A percentile compares a stretch with the other conserved stretches of the same genome.
phyloP scores from a whole-genome alignment of 208 protist species.

The Crithidia bombi region DNA sequence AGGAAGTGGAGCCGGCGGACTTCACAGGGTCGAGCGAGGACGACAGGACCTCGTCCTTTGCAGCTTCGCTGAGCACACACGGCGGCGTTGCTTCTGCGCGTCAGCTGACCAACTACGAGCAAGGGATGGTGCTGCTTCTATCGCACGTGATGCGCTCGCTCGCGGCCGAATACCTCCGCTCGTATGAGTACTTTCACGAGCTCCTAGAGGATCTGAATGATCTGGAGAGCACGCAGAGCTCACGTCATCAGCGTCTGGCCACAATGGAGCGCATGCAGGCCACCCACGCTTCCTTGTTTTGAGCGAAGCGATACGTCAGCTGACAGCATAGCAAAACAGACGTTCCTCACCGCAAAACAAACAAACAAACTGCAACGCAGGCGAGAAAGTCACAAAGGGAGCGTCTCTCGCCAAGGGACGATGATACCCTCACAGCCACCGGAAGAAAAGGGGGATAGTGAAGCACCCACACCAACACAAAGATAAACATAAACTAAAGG shows the following conservation, averaged over 20 bases:
- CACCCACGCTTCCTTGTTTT: conserved; percentile 61
- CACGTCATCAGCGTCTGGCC: conserved; percentile 52
- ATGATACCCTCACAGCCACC: no score
- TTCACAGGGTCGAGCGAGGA: conserved; percentile 19
- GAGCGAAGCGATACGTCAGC: no score
- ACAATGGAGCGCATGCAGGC: conserved; percentile 70
- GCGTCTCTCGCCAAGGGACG: no score
- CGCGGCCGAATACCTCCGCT: conserved; percentile 49
- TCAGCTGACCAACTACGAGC: conserved; percentile 65
- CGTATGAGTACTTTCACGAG: conserved; percentile 57
- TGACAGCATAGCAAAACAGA: no score
- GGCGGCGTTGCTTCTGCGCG: conserved; percentile 16
- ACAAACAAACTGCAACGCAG: no score
- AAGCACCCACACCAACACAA: no score
- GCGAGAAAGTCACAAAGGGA: no score
- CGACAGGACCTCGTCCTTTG: not conserved
- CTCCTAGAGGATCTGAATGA: conserved; percentile 75
- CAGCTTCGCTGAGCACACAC: conserved; percentile 6
- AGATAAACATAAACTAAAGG: no score
- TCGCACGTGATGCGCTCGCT: conserved; percentile 70
- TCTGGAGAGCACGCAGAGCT: conserved; percentile 58
- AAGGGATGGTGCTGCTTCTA: conserved; percentile 77
- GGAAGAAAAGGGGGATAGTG: no score
- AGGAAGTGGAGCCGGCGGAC: conserved; percentile 6
- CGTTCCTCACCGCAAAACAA: no score